Evolutionary conservation across 2,329 filamentous ascomycete species (phyloP), one percentile per base, ranked within the genome.

Genomic region (Dactylellina drechsleri): DNA sequence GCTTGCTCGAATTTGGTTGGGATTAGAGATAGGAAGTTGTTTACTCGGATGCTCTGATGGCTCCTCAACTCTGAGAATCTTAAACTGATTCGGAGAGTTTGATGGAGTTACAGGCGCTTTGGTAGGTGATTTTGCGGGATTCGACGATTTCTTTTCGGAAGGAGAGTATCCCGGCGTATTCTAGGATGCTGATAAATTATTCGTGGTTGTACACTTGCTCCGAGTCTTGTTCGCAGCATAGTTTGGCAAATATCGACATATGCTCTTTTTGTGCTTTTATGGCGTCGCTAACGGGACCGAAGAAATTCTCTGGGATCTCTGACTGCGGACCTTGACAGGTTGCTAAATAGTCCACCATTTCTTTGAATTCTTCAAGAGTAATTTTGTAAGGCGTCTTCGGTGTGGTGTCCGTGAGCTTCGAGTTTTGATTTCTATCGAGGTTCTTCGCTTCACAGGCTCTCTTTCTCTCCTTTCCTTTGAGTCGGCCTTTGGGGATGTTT

Each of bases 341-440:
- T 49, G 57, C 57, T 23, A 61, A 7, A 61, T 61, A 61, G 16
- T 61, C 45, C 28, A 41, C 57, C 8, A 61, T 18, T 18, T 5
- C 43, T 18, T 49, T 28, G 28, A 61, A 47, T 18, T 61, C 57
- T 2, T 26, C n/a, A 18, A 61, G 31, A 8, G 15, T 31, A 13
- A 61, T 26, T 31, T 50, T 61, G 43, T 61, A 61, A 20, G 20
- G 31, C 31, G 43, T 61, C 20, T 61, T 58, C 20, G 12, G 54
- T 3, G n/a, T 15, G 28, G 20, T 15, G 31, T 56, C 16, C 3
- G 20, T 2, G 5, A 23, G 47, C 4, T 20, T 45, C 41, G n/a
- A 12, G 41, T 4, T 45, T 16, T 45, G 41, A 12, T 45, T 45
- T 12, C 13, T 45, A 23, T 49, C n/a, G 4, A 26, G 36, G 23